Percentiles rank a stretch among this genome's conserved stretches.
Conservation (phyloP, 2,329 filamentous ascomycete genomes). For the Neopestalotiopsis rosae region DNA sequence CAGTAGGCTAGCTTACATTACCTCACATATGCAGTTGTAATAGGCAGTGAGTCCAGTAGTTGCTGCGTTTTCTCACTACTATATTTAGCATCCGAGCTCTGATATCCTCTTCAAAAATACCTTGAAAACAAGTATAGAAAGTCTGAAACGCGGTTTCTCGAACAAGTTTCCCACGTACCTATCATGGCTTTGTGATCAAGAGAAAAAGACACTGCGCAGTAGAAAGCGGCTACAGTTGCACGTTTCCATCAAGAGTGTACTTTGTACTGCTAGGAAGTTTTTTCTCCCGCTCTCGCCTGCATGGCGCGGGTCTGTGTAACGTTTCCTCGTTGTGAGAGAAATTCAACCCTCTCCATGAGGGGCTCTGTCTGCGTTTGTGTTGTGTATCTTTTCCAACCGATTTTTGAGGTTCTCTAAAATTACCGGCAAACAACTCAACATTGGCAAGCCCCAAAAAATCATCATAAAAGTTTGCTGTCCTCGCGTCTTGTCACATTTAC, state of each 20-base stretch:
- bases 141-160: no score
- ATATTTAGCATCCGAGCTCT: background rate
- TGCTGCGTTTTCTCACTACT: background rate
- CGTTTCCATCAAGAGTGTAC: background rate
- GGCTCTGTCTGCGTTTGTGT: constrained; percentile 9
- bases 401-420: background rate
- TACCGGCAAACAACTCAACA: background rate
- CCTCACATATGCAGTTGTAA: background rate
- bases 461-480: constrained; percentile 4
- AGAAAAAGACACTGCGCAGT: background rate
- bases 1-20: constrained; percentile 11
- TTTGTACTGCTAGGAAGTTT: background rate
- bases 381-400: constrained; percentile 5
- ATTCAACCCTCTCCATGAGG: background rate
- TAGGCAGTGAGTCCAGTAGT: background rate
- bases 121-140: no score
- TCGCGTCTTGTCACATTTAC: constrained; percentile 2
- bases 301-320: constrained; percentile 9
- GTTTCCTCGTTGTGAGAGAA: background rate
- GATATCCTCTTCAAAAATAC: background rate
- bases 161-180: no score
- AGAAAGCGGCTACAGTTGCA: constrained; percentile 11
- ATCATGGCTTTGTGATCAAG: background rate
- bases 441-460: background rate
- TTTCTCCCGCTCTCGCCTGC: background rate